Percentiles rank a stretch among this genome's conserved stretches.
Conservation (phyloP, 495 filamentous ascomycete genomes). For the Podospora appendiculata region DNA sequence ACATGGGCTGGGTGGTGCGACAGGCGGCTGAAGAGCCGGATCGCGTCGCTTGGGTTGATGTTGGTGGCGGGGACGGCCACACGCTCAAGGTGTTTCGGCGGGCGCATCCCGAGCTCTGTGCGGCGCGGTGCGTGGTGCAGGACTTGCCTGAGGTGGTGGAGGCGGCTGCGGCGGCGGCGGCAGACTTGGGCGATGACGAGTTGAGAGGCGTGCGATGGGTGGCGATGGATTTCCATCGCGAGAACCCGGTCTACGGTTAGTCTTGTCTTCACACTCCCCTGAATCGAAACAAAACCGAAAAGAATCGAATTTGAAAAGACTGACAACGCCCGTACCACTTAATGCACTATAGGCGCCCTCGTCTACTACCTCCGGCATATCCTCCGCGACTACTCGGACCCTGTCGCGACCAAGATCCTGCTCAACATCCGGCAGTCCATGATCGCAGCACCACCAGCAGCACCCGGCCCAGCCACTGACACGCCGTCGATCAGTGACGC, state of each 20-base stretch:
- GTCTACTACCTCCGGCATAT: constrained; percentile 30
- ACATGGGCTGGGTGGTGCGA: constrained; percentile 16
- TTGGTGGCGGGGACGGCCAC: constrained; percentile 33
- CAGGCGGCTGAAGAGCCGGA: constrained; percentile 4
- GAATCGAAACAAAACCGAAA: not conserved
- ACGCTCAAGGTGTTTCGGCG: constrained; percentile 21
- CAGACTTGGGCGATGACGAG: constrained; percentile 3
- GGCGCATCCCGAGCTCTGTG: constrained; percentile 14
- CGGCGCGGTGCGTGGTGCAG: constrained; percentile 24
- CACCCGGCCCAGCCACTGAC: not conserved
- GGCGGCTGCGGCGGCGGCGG: constrained; percentile 2
- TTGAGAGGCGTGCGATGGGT: constrained; percentile 18
- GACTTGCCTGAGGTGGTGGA: constrained; percentile 23
- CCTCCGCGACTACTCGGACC: constrained; percentile 28
- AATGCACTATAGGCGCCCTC: constrained; percentile 16
- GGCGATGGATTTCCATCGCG: constrained; percentile 21
- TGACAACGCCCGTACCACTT: not conserved
- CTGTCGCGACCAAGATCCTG: constrained; percentile 20
- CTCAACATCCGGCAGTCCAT: constrained; percentile 16
- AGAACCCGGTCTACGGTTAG: constrained; percentile 20
- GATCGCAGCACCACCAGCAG: not conserved
- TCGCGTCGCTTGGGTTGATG: constrained; percentile 24
- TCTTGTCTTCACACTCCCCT: not conserved
- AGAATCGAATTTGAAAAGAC: not conserved
- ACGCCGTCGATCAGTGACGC: not conserved